Conservation (phyloP, 2,329 filamentous ascomycete genomes). For the Epichloe scottii region DNA sequence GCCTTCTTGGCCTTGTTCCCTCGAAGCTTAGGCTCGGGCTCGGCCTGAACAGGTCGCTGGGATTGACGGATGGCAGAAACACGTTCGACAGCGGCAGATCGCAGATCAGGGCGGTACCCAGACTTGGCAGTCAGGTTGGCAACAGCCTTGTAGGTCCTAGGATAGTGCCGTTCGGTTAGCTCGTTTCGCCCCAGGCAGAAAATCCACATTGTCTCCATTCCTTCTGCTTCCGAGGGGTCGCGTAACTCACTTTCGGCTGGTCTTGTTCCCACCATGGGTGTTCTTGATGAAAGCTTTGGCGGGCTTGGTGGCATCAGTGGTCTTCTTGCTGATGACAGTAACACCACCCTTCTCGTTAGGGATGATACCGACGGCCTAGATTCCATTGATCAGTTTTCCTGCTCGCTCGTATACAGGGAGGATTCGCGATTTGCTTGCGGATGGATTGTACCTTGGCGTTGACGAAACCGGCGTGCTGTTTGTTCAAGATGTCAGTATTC, state of each 20-base stretch:
- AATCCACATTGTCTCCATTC: slow-evolving; percentile 4
- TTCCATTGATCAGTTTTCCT: slow-evolving; percentile 12
- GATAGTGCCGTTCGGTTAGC: slow-evolving; percentile 2
- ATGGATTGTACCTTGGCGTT: slow-evolving; percentile 67
- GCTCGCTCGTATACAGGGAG: slow-evolving; percentile 1
- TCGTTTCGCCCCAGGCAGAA: slow-evolving; percentile 7
- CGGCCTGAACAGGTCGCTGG: slow-evolving; percentile 67
- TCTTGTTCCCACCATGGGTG: slow-evolving; percentile 59
- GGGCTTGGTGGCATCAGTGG: slow-evolving; percentile 59
- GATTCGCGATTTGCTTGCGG: not conserved
- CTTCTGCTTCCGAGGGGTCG: not conserved
- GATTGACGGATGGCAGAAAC: slow-evolving; percentile 73
- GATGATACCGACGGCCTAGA: slow-evolving; percentile 69
- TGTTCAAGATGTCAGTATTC: slow-evolving; percentile 21
- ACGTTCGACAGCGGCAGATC: slow-evolving; percentile 67
- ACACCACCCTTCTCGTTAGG: slow-evolving; percentile 68
- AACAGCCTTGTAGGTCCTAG: slow-evolving; percentile 78
- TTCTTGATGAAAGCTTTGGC: slow-evolving; percentile 50
- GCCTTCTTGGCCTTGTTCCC: slow-evolving; percentile 71
- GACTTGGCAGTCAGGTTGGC: slow-evolving; percentile 72
- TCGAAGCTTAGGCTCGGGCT: slow-evolving; percentile 60
- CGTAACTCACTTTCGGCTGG: slow-evolving; percentile 52
- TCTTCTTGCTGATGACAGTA: slow-evolving; percentile 75
- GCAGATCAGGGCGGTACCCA: slow-evolving; percentile 74
- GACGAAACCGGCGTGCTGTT: slow-evolving; percentile 78